Percentiles rank a stretch among this genome's conserved stretches.
These are phyloP conservation scores for Rhizoclosmatium sp. DNA, from an alignment of 192 early-diverging fungal genomes.

Conservation along the genomic window DNA sequence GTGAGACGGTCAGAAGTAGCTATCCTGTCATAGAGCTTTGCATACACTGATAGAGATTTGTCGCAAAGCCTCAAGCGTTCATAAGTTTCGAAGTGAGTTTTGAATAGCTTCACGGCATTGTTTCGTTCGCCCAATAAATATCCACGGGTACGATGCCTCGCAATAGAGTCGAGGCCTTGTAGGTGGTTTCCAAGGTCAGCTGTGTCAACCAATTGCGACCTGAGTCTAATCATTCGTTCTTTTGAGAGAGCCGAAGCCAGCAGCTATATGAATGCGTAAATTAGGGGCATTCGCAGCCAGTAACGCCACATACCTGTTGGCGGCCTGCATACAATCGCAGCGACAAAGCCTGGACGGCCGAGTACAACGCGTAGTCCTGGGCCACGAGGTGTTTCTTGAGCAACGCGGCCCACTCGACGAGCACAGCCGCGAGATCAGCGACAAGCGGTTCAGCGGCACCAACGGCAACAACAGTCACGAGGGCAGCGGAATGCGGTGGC, in stretches of 20 bases:
- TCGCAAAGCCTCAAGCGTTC: constrained; percentile 4
- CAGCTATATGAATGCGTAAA: constrained; percentile 22
- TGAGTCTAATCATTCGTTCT: constrained; percentile 63
- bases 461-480: too few relatives aligned
- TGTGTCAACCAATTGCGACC: constrained; percentile 59
- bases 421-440: constrained; percentile 70
- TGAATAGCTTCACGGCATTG: constrained; percentile 61
- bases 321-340: constrained; percentile 66
- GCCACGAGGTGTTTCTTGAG: constrained; percentile 60
- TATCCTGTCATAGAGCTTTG: constrained; percentile 13
- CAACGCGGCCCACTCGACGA: constrained; percentile 67
- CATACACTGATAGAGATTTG: background rate
- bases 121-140: constrained; percentile 62
- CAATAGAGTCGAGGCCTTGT: constrained; percentile 62
- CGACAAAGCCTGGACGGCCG: constrained; percentile 61
- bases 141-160: constrained; percentile 68
- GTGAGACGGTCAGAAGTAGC: constrained; percentile 17
- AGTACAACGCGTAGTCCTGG: constrained; percentile 64
- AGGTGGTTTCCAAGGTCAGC: constrained; percentile 64
- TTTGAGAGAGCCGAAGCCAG: constrained; percentile 65
- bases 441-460: constrained; percentile 59
- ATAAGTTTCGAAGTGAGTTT: constrained; percentile 54
- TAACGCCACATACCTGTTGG: constrained; percentile 40
- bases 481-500: too few relatives aligned
- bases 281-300: too few relatives aligned